These are phyloP conservation scores for Priceomyces castillae DNA, from an alignment of 805 yeast species.

Conservation along the genomic window DNA sequence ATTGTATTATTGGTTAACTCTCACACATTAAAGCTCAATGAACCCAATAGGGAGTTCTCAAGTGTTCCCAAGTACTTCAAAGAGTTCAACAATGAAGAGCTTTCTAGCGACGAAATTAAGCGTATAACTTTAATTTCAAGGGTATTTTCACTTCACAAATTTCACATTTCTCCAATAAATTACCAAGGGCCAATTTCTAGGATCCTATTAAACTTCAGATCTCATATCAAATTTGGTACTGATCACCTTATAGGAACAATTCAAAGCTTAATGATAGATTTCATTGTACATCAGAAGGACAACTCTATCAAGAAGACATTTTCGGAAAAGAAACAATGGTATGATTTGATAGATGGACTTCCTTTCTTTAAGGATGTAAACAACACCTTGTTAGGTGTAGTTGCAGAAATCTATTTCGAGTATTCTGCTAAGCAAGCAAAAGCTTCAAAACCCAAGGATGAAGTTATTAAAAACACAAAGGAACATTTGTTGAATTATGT, in stretches of 20 bases:
- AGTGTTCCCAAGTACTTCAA: slow-evolving; percentile 34
- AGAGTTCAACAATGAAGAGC: slow-evolving; percentile 28
- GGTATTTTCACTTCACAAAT: slow-evolving; percentile 33
- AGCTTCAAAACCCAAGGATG: slow-evolving; percentile 22
- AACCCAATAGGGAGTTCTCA: slow-evolving; percentile 30
- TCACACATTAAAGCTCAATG: slow-evolving; percentile 39
- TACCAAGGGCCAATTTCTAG: slow-evolving; percentile 72
- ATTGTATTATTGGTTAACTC: slow-evolving; percentile 44
- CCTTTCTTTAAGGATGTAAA: slow-evolving; percentile 62
- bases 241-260: slow-evolving; percentile 51
- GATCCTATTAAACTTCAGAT: slow-evolving; percentile 62
- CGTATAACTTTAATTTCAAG: slow-evolving; percentile 34
- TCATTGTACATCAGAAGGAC: slow-evolving; percentile 44
- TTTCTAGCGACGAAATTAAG: slow-evolving; percentile 41
- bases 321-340: slow-evolving; percentile 54
- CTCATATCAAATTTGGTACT: slow-evolving; percentile 55
- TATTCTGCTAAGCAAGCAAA: slow-evolving; percentile 30
- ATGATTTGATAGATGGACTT: slow-evolving; percentile 47
- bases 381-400: slow-evolving; percentile 61
- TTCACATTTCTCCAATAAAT: slow-evolving; percentile 43
- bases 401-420: slow-evolving; percentile 54
- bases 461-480: slow-evolving; percentile 22
- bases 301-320: slow-evolving; percentile 48
- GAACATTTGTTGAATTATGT: slow-evolving; percentile 36
- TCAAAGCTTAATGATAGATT: slow-evolving; percentile 49